Evolutionary conservation across 2,329 filamentous ascomycete species (phyloP), one percentile per base, ranked within the genome.

Genomic region (Diaporthe vexans): DNA sequence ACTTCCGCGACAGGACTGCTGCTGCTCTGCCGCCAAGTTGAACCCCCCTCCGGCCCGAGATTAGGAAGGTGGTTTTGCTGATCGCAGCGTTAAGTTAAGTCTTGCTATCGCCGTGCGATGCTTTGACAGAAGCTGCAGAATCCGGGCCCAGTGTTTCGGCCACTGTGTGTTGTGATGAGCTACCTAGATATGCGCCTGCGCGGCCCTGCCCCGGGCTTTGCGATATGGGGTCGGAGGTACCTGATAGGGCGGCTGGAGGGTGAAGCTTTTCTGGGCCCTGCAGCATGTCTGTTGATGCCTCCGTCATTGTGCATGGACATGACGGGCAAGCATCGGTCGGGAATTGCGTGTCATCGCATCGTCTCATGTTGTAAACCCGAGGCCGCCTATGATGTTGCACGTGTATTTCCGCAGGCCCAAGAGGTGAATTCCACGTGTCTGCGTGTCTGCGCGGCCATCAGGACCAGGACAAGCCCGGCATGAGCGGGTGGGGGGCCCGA

Each of bases 251-350:
- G 48, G 29, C 1, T 9, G 5, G 40, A 17, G n/a, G 48, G 63
- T 68, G 48, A 68, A 54, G 63, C 48, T 68, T 68, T 68, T 26
- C 29, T 68, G 48, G 63, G 63, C 63, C n/a, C 33, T 37, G 48
- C 63, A 68, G 63, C 33, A 51, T 10, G 29, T n/a, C 13, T 65
- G 33, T 52, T 40, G 46, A 52, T 19, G 33, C 11, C 63, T 48
- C 46, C 63, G 63, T 67, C 63, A 67, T 52, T 52, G 33, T 67
- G 63, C 63, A 67, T 67, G 37, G 48, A 54, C 15, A 26, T 37
- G 15, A 52, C n/a, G 19, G 26, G 40, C 61, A 37, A 46, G 46
- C 21, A 24, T 67, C 29, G 52, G 6, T 43, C 26, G 26, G 43
- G 26, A 35, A 8, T 46, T 63, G 58, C 37, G 37, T 52, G 37